Base-by-base conservation (phyloP, 306 rosid genomes). In the Vachellia collinsii region DNA sequence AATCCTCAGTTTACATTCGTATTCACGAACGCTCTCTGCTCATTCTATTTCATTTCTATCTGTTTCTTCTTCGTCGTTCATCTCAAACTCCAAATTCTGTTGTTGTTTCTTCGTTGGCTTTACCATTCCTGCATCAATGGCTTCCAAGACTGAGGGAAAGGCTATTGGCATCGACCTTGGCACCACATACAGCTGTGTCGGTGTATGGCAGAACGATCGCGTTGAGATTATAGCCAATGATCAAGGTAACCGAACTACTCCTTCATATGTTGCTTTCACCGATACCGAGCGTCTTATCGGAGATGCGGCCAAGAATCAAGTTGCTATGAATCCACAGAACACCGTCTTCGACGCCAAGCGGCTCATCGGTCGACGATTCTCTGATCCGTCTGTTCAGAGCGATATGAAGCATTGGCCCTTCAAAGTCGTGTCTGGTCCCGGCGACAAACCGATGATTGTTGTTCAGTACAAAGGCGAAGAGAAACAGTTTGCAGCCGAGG, bases 141-240 rank as follows among this genome's bases (percentile, higher is more conserved):
- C n/a, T 14, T 14, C 70, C 10, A 22, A 58, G 64, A 10, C 64
- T 0, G 36, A 22, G 9, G 64, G 36, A 8, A 58, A 58, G 64
- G 64, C 64, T 8, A 58, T 58, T 22, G 64, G 64, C 14, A 20
- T 58, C 5, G 64, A 58, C 1, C 34, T 58, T 1, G 64, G 64
- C 29, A 58, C 64, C 1, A 58, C 64, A 4, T 58, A 58, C 29
- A 58, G 64, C 64, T 58, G 64, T 3, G 64, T 58, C 3, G 64
- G 64, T 22, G 64, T 58, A 22, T 58, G 64, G 64, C 64, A 58
- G 12, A 58, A 58, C 23, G 64, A 58, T 11, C 64, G 64, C 5
- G 34, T 58, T 8, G 64, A 58, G 64, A 58, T 58, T 14, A 58
- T 58, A 58, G 64, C 64, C 6, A 58, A 58, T 58, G 64, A 58